Conservation (phyloP, 1,284 basidiomycete species). For the Ceratobasidium sp. region DNA sequence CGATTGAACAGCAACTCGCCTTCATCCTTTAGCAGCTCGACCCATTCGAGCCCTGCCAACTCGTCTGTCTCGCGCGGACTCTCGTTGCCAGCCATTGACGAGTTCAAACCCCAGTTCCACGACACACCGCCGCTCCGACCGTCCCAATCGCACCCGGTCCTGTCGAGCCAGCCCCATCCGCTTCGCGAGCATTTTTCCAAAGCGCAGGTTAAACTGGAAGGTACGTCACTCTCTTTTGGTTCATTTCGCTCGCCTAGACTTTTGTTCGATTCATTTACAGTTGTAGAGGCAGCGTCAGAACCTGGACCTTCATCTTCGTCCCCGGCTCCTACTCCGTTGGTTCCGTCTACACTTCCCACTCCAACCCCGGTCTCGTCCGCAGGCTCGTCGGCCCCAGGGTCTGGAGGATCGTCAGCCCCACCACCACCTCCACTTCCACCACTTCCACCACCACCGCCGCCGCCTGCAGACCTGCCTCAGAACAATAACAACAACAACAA, state of each 20-base stretch:
- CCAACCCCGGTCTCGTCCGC: background rate
- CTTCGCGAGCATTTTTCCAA: background rate
- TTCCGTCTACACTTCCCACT: background rate
- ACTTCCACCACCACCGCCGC: too few relatives aligned
- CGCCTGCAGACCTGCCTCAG: too few relatives aligned
- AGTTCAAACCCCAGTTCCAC: background rate
- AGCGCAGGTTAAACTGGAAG: background rate
- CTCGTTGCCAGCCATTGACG: background rate
- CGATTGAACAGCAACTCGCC: background rate
- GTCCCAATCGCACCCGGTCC: background rate
- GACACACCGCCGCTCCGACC: background rate
- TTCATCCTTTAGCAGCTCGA: background rate
- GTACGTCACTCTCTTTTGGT: background rate
- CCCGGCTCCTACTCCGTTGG: background rate
- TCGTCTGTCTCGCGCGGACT: background rate
- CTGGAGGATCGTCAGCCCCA: too few relatives aligned
- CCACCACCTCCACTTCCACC: too few relatives aligned
- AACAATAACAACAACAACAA: too few relatives aligned
- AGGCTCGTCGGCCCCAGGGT: background rate
- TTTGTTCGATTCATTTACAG: background rate
- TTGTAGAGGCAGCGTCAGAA: too few relatives aligned
- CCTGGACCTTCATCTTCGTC: background rate
- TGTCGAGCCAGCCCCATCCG: background rate
- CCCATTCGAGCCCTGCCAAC: conserved; percentile 22
- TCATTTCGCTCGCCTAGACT: background rate